These are phyloP conservation scores for Licmophora abbreviata DNA, from an alignment of 108 stramenopile species.

Conservation along the genomic window DNA sequence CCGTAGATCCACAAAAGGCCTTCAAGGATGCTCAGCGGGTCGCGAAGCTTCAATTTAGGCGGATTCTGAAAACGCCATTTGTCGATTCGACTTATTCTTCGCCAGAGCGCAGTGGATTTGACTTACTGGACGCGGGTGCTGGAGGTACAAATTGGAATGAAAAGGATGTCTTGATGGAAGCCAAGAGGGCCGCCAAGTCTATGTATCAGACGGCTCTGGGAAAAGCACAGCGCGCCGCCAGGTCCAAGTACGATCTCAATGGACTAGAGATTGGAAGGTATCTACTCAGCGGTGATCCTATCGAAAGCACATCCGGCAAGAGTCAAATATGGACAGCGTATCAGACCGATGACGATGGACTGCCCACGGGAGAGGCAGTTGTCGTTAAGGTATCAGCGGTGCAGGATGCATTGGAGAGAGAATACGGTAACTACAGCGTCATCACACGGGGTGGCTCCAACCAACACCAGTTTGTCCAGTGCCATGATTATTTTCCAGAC, in stretches of 20 bases:
- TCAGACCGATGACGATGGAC: constrained; percentile 25
- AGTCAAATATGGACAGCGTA: constrained; percentile 40
- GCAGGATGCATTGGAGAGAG: constrained; percentile 65
- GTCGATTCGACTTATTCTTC: neutral
- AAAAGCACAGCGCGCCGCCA: constrained; percentile 9
- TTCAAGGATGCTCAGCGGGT: constrained; percentile 11
- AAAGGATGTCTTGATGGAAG: no score
- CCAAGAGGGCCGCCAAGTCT: no score
- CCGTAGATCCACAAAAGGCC: constrained; percentile 9
- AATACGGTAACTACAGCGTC: constrained; percentile 66
- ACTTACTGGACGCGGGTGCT: no score
- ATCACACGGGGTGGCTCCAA: constrained; percentile 35
- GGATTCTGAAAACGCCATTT: neutral
- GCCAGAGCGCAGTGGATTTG: neutral
- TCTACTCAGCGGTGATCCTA: constrained; percentile 40
- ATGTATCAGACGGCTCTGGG: constrained; percentile 1
- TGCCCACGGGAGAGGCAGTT: constrained; percentile 20
- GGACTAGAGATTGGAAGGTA: constrained; percentile 49
- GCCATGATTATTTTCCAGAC: constrained; percentile 7
- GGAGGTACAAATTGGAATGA: no score
- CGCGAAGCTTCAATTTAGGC: constrained; percentile 5
- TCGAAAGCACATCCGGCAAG: constrained; percentile 48
- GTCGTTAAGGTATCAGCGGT: constrained; percentile 49
- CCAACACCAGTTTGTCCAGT: constrained; percentile 44
- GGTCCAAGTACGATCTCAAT: constrained; percentile 25